phyloP scores from a whole-genome alignment of 768 basidiomycete genomes.

The Gloeophyllum trabeum region DNA sequence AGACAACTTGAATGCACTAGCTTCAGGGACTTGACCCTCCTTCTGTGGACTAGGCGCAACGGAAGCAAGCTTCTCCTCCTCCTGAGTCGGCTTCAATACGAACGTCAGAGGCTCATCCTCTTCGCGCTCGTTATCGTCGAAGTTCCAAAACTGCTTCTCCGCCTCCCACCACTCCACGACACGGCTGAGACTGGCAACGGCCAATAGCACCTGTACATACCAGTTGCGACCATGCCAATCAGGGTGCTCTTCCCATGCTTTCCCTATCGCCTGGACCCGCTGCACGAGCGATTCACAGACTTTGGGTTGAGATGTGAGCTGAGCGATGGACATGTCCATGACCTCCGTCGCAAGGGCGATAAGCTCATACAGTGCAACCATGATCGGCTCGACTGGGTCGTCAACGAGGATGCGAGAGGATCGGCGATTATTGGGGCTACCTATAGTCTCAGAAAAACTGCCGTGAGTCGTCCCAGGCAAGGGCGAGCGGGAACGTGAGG shows the following conservation, averaged over 20 bases:
- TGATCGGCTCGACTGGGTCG: conserved; percentile 82
- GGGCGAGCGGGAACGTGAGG: conserved; percentile 90
- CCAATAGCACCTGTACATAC: conserved; percentile 95
- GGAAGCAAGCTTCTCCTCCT: conserved; percentile 27
- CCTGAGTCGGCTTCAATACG: conserved; percentile 82
- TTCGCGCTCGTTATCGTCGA: conserved; percentile 85
- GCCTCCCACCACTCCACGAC: conserved; percentile 99
- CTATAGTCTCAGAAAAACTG: conserved; percentile 43
- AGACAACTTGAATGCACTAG: conserved; percentile 31
- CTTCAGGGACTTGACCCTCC: conserved; percentile 23
- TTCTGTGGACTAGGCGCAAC: conserved; percentile 26
- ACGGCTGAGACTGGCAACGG: conserved; percentile 89
- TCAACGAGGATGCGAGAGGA: conserved; percentile 78
- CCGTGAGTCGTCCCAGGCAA: conserved; percentile 63
- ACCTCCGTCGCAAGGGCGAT: conserved; percentile 92
- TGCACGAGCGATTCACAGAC: conserved; percentile 80
- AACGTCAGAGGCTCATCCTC: conserved; percentile 88
- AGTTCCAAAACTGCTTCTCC: conserved; percentile 99
- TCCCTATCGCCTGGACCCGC: conserved; percentile 84
- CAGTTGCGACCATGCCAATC: conserved; percentile 97
- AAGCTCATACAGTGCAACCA: conserved; percentile 83
- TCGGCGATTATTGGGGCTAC: conserved; percentile 48
- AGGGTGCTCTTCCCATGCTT: conserved; percentile 94
- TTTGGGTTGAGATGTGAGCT: conserved; percentile 80
- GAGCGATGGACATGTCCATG: conserved; percentile 76